Evolutionary conservation across 2,329 filamentous ascomycete species (phyloP).

Genomic region (Aspergillus quadricinctus): DNA sequence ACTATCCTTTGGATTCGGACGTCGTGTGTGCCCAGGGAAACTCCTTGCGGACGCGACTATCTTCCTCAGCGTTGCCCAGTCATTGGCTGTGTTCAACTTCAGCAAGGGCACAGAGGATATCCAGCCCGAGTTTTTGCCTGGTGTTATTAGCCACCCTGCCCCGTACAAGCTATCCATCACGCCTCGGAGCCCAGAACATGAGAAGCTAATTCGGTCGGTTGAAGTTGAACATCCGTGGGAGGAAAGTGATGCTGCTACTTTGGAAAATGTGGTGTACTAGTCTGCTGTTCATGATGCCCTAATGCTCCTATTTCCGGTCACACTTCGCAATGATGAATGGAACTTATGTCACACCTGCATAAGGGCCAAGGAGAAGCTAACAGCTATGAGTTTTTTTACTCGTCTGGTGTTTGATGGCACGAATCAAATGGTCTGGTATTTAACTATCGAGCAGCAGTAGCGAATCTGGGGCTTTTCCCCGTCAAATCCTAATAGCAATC

Average conservation of each 20-base stretch:
- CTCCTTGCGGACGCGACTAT: constrained; percentile 38
- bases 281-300: background rate
- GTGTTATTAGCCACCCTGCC: constrained; percentile 31
- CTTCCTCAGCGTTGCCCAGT: constrained; percentile 41
- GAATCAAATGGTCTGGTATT: too few relatives aligned
- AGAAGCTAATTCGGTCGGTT: constrained; percentile 28
- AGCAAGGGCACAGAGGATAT: constrained; percentile 36
- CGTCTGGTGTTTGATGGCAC: too few relatives aligned
- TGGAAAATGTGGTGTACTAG: background rate
- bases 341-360: too few relatives aligned
- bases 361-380: too few relatives aligned
- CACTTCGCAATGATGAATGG: background rate
- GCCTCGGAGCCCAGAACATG: constrained; percentile 31
- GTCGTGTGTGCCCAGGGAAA: constrained; percentile 39
- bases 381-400: too few relatives aligned
- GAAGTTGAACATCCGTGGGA: constrained; percentile 38
- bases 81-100: constrained; percentile 46
- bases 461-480: too few relatives aligned
- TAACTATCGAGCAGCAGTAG: too few relatives aligned
- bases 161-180: constrained; percentile 32
- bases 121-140: constrained; percentile 30
- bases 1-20: constrained; percentile 34
- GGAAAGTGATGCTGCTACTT: constrained; percentile 30
- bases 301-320: background rate
- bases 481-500: too few relatives aligned